Evolutionary conservation across 768 basidiomycete genomes (phyloP).

Genomic region (Podaxis sp.): DNA sequence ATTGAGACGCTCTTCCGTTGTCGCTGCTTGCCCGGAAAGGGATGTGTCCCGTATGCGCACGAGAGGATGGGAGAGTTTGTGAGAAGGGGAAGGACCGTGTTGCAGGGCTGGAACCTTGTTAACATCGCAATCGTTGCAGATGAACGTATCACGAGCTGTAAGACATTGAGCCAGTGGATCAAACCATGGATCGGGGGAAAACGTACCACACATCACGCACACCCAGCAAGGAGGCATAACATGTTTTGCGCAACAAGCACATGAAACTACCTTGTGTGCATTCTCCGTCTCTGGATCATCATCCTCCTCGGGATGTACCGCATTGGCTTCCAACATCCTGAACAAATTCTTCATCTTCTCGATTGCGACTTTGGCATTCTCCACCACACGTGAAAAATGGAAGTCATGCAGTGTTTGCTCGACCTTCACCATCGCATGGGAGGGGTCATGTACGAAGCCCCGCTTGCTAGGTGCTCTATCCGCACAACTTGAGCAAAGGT

Average conservation of each 20-base stretch:
- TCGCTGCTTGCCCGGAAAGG: slow-evolving; percentile 13
- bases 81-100: slow-evolving; percentile 15
- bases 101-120: slow-evolving; percentile 10
- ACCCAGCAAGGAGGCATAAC: slow-evolving; percentile 20
- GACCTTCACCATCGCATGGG: slow-evolving; percentile 25
- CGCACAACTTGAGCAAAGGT: slow-evolving; percentile 25
- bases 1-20: slow-evolving; percentile 20
- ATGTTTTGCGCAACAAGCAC: slow-evolving; percentile 18
- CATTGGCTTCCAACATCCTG: slow-evolving; percentile 18
- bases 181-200: neutral
- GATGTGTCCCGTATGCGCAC: slow-evolving; percentile 22
- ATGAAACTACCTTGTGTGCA: slow-evolving; percentile 4
- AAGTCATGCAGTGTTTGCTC: slow-evolving; percentile 29
- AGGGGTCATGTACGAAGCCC: slow-evolving; percentile 24
- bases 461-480: slow-evolving; percentile 25
- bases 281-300: neutral
- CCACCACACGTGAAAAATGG: slow-evolving; percentile 21
- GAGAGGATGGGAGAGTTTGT: slow-evolving; percentile 22
- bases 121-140: slow-evolving; percentile 26
- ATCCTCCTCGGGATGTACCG: neutral
- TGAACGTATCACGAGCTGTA: slow-evolving; percentile 24
- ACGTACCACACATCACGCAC: slow-evolving; percentile 20
- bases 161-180: neutral
- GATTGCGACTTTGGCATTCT: slow-evolving; percentile 19
- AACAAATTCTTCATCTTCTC: slow-evolving; percentile 23